Evolutionary conservation across 2,329 filamentous ascomycete species (phyloP), one percentile per base, ranked within the genome.

Genomic region (Pseudopyricularia cyperi): DNA sequence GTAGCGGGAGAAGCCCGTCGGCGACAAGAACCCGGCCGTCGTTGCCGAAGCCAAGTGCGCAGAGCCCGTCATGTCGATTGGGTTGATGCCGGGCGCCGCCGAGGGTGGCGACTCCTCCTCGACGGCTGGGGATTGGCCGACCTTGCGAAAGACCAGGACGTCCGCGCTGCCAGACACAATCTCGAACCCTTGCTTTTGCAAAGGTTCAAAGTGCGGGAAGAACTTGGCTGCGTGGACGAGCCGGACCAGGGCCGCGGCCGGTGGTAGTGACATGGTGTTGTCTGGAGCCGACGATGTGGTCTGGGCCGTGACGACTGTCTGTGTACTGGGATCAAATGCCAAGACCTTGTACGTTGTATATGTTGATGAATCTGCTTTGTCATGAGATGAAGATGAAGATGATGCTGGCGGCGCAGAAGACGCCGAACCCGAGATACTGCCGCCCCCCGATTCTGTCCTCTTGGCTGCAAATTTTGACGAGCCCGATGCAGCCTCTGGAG

Each of bases 111-210:
- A n/a, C 6, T 9, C 14, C 9, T 50, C 48, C 15, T 50, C 33
- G 17, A 24, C 22, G n/a, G 26, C 4, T 4, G 49, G 15, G 12
- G 24, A 8, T 11, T 30, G 24, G 24, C 34, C n/a, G 17, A 78
- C 72, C 63, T 84, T 82, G 56, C 79, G 80, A 60, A 87, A 84
- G 4, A 88, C 74, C 26, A 87, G 70, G 4, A 85, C 70, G 56
- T 87, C 75, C 6, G 75, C 75, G 48, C 71, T 71, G 1, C 81
- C 82, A 2, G 82, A 79, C 1, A 82, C 74, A 37, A 86, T 80
- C 58, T 85, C 82, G 55, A 80, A 87, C 0, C 83, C 83, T 52
- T 83, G 71, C 0, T 70, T 67, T 54, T 81, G 73, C 2, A 86
- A 70, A 1, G 71, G 64, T 3, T 70, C 68, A 53, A 87, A 80